Conservation (phyloP, 2,329 filamentous ascomycete genomes). For the Trichoderma sp. region DNA sequence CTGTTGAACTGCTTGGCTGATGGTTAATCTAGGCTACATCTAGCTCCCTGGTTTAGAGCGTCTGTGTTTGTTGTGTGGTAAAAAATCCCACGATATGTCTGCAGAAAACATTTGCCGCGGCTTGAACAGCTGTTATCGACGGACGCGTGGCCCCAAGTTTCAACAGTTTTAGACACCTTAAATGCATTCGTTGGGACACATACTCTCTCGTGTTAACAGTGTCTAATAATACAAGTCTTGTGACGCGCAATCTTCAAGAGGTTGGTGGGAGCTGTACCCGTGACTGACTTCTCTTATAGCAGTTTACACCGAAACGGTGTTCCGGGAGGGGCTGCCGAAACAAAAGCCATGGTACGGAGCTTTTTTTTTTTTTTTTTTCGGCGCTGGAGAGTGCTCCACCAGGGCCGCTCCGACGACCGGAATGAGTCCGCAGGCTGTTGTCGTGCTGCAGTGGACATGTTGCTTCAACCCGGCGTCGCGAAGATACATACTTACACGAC, state of each 20-base stretch:
- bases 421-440: not conserved
- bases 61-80: not conserved
- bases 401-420: not conserved
- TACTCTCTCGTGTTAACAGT: no score
- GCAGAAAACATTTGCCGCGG: not conserved
- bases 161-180: not conserved
- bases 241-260: no score
- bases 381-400: not conserved
- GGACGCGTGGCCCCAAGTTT: not conserved
- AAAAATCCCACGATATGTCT: not conserved
- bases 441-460: not conserved
- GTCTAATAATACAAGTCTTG: no score
- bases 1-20: not conserved
- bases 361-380: no score
- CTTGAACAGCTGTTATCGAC: not conserved
- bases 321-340: not conserved
- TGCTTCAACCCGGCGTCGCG: not conserved
- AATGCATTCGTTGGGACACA: no score
- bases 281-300: not conserved
- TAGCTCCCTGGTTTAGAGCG: not conserved
- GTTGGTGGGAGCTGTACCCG: not conserved
- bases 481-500: not conserved
- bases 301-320: not conserved
- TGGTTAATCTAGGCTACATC: fast-evolving
- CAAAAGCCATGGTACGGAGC: no score